Percentiles rank a stretch among this genome's conserved stretches.
Conservation (phyloP, 139 green algal species). For the Chlorella sp. region DNA sequence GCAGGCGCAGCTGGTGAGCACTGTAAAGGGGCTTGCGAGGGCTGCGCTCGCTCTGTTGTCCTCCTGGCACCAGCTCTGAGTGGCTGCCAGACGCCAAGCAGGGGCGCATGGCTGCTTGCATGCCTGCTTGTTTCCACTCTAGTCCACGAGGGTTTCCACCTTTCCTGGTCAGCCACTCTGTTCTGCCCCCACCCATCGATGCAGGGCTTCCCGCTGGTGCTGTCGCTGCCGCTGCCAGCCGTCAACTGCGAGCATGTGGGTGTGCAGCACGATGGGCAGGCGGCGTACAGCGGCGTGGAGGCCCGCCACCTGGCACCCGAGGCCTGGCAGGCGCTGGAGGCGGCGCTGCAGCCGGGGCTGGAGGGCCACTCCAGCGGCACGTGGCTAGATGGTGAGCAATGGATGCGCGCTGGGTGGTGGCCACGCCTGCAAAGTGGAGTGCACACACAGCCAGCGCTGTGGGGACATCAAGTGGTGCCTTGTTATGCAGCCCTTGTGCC, state of each 20-base stretch:
- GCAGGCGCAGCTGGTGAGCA: slow-evolving; percentile 22
- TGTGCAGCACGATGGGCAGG: slow-evolving; percentile 70
- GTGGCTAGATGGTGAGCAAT: slow-evolving; percentile 7
- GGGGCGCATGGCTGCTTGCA: no score
- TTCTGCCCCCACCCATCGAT: background rate
- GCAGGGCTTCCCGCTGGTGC: slow-evolving; percentile 44
- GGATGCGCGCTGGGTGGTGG: background rate
- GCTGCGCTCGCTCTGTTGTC: no score
- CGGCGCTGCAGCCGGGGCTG: slow-evolving; percentile 23
- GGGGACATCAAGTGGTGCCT: no score
- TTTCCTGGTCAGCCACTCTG: no score
- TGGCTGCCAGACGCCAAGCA: no score
- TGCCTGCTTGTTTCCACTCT: no score
- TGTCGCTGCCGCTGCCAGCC: slow-evolving; percentile 70
- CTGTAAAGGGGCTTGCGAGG: no score
- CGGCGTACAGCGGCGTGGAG: slow-evolving; percentile 57
- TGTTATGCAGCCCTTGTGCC: background rate
- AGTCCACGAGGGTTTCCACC: no score
- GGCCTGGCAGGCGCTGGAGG: slow-evolving; percentile 64
- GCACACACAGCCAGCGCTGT: background rate
- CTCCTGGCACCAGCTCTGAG: no score
- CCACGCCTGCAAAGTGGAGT: no score
- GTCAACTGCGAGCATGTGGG: slow-evolving; percentile 62
- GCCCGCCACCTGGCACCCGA: slow-evolving; percentile 39
- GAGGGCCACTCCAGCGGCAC: background rate